Conservation (phyloP, 2,329 filamentous ascomycete genomes). For the Lecanicillium sp. region DNA sequence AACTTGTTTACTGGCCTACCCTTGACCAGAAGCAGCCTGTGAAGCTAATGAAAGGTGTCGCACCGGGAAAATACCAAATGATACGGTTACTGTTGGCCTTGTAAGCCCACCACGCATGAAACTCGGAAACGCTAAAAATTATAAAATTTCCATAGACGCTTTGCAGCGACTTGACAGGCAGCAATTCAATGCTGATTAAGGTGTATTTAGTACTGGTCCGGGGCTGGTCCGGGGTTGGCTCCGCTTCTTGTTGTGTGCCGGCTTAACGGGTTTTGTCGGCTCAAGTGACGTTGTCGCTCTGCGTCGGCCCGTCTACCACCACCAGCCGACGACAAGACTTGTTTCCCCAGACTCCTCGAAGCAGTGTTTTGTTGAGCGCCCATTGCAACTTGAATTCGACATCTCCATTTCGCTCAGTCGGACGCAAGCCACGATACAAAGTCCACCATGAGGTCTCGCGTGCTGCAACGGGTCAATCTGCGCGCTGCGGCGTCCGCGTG, state of each 20-base stretch:
- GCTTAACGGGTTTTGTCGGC: conserved; percentile 24
- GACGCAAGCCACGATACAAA: neutral
- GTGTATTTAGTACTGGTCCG: too few relatives aligned
- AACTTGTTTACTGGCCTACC: too few relatives aligned
- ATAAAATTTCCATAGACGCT: too few relatives aligned
- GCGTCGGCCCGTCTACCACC: conserved; percentile 9
- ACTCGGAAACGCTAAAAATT: too few relatives aligned
- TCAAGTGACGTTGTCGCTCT: conserved; percentile 21
- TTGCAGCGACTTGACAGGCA: too few relatives aligned
- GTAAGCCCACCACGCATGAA: too few relatives aligned
- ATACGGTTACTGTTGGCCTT: too few relatives aligned
- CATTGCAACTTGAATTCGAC: neutral
- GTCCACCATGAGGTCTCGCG: conserved; percentile 24
- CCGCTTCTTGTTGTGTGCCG: conserved; percentile 1
- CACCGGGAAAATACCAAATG: too few relatives aligned
- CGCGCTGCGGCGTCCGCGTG: conserved; percentile 16
- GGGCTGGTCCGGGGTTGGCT: too few relatives aligned
- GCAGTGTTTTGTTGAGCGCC: neutral
- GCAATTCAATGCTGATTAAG: too few relatives aligned
- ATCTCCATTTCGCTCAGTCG: neutral
- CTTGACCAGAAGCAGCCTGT: too few relatives aligned
- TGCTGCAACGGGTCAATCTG: conserved; percentile 21
- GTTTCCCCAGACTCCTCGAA: neutral
- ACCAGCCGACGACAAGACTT: conserved; percentile 5
- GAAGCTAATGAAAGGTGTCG: too few relatives aligned